A percentile compares a stretch with the other conserved stretches of the same genome.
These are phyloP conservation scores for Tympanopsis confertula DNA, from an alignment of 2,329 filamentous ascomycete species.

Conservation along the genomic window DNA sequence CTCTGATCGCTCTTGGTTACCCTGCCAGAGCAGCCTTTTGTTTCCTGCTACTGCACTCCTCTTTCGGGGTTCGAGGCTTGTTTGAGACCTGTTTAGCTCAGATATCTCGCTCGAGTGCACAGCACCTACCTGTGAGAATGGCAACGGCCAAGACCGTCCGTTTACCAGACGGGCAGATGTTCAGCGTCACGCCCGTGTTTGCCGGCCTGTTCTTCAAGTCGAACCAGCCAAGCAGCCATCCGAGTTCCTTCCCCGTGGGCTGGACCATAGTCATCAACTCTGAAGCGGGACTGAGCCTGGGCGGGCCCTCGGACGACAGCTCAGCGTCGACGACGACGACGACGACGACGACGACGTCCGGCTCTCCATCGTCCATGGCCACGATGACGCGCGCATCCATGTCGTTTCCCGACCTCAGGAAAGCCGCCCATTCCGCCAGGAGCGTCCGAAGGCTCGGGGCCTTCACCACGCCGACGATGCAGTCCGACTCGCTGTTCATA, in stretches of 20 bases:
- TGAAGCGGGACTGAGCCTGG: slow-evolving; percentile 20
- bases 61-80: too few species aligned
- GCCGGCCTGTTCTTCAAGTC: slow-evolving; percentile 85
- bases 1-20: too few species aligned
- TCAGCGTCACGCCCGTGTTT: slow-evolving; percentile 76
- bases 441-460: not conserved
- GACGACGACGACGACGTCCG: slow-evolving; percentile 14
- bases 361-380: slow-evolving; percentile 2
- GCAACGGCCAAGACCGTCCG: slow-evolving; percentile 46
- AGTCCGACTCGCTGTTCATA: not conserved
- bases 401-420: not conserved
- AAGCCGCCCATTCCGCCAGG: not conserved
- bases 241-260: slow-evolving; percentile 66
- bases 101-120: too few species aligned
- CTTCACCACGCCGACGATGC: not conserved
- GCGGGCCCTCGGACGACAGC: slow-evolving; percentile 8
- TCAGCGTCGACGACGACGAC: slow-evolving; percentile 16
- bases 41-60: too few species aligned
- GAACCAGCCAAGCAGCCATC: slow-evolving; percentile 59
- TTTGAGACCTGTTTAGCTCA: too few species aligned
- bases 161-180: slow-evolving; percentile 77
- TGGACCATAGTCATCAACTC: slow-evolving; percentile 85
- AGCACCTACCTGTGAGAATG: too few species aligned
- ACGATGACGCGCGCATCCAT: slow-evolving; percentile 1
- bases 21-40: too few species aligned